Evolutionary conservation across 768 basidiomycete species (phyloP).

Genomic region (Rickenella mellea): DNA sequence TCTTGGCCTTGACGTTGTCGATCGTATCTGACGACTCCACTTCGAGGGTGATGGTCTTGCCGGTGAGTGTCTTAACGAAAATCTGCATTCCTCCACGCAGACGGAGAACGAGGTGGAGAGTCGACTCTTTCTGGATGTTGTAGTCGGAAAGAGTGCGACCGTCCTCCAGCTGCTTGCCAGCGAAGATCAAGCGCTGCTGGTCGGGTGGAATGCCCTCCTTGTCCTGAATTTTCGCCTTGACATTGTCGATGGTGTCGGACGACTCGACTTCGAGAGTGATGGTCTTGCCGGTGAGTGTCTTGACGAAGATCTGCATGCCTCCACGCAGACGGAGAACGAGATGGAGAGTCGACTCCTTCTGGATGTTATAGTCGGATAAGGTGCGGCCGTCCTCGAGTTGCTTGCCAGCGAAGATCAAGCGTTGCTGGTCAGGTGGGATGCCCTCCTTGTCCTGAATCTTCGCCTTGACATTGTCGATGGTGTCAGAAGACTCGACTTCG

Average conservation of each 20-base stretch:
- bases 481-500: slow-evolving; percentile 89
- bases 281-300: slow-evolving; percentile 42
- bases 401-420: slow-evolving; percentile 37
- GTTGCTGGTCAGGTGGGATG: slow-evolving; percentile 30
- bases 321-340: slow-evolving; percentile 58
- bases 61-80: slow-evolving; percentile 42
- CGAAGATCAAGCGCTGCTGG: slow-evolving; percentile 87
- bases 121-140: slow-evolving; percentile 40
- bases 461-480: slow-evolving; percentile 69
- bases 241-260: slow-evolving; percentile 88
- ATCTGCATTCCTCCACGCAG: slow-evolving; percentile 37
- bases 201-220: slow-evolving; percentile 81
- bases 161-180: slow-evolving; percentile 64
- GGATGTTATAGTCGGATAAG: slow-evolving; percentile 21
- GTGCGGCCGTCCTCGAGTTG: slow-evolving; percentile 51
- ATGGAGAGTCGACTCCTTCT: slow-evolving; percentile 17
- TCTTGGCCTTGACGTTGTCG: slow-evolving; percentile 38
- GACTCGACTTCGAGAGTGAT: slow-evolving; percentile 63
- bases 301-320: slow-evolving; percentile 69
- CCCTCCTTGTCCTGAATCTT: slow-evolving; percentile 50
- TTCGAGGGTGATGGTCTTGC: slow-evolving; percentile 41
- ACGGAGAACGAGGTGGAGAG: slow-evolving; percentile 27
- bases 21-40: slow-evolving; percentile 38
- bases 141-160: slow-evolving; percentile 37
- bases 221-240: slow-evolving; percentile 76